Evolutionary conservation across 768 basidiomycete species (phyloP).

Genomic region (Coprinellus aureogranulatus): DNA sequence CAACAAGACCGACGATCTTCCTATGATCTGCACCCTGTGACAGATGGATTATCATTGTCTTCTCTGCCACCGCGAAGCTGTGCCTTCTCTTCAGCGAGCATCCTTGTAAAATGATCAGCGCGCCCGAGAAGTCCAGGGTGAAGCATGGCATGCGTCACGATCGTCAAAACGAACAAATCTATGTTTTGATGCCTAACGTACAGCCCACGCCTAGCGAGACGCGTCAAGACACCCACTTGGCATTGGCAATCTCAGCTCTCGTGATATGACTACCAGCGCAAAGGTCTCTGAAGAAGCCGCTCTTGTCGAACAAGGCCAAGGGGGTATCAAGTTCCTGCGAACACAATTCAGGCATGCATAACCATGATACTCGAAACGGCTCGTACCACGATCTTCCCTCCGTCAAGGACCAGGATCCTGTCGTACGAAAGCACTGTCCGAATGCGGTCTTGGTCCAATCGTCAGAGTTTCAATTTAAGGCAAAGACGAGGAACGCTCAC

Average conservation of each 20-base stretch:
- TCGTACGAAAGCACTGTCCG: slow-evolving; percentile 77
- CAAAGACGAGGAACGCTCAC: slow-evolving; percentile 36
- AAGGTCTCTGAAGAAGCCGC: slow-evolving; percentile 60
- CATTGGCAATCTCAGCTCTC: slow-evolving; percentile 12
- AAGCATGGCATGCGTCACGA: too few relatives aligned
- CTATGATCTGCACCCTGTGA: too few relatives aligned
- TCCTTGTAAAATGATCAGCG: too few relatives aligned
- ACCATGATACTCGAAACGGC: neutral
- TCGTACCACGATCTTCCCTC: slow-evolving; percentile 52
- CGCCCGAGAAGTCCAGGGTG: too few relatives aligned
- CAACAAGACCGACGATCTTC: too few relatives aligned
- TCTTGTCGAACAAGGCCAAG: slow-evolving; percentile 42
- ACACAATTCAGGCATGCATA: neutral
- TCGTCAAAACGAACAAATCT: too few relatives aligned
- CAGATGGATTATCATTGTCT: too few relatives aligned
- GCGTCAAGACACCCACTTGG: neutral
- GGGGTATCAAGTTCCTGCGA: slow-evolving; percentile 59
- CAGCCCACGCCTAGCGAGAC: too few relatives aligned
- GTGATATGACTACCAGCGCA: slow-evolving; percentile 35
- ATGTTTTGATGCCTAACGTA: too few relatives aligned
- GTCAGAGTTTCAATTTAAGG: slow-evolving; percentile 14
- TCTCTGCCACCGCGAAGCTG: too few relatives aligned
- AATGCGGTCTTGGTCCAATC: slow-evolving; percentile 50
- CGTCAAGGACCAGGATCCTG: slow-evolving; percentile 64
- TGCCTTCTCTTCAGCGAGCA: too few relatives aligned